These are phyloP conservation scores for Aphanomyces invadans DNA, from an alignment of 352 stramenopile genomes.

Conservation along the genomic window DNA sequence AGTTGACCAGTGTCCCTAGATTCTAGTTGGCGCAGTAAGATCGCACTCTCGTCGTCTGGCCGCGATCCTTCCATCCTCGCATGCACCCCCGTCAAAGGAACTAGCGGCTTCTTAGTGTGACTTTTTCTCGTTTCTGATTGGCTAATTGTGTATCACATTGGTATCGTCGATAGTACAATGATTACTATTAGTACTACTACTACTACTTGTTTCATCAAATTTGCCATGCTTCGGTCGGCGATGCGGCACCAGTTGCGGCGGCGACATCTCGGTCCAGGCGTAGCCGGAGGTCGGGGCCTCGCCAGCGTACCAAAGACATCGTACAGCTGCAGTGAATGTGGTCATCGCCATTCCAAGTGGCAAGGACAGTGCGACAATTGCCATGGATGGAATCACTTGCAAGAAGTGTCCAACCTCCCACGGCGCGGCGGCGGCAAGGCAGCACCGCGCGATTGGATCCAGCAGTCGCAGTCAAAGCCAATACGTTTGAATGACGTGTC, in stretches of 20 bases:
- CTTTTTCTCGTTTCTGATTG: background rate
- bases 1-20: constrained; percentile 83
- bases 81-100: background rate
- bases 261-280: background rate
- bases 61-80: background rate
- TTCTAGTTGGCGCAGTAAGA: constrained; percentile 49
- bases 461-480: constrained; percentile 37
- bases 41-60: background rate
- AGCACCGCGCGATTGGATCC: constrained; percentile 31
- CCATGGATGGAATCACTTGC: constrained; percentile 85
- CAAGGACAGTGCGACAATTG: constrained; percentile 83
- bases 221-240: background rate
- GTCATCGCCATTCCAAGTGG: constrained; percentile 71
- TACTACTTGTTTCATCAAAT: background rate
- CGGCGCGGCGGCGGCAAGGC: constrained; percentile 35
- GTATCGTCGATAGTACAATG: no score
- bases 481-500: constrained; percentile 65
- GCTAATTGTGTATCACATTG: no score
- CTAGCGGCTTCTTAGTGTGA: background rate
- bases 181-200: background rate
- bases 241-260: background rate
- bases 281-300: background rate
- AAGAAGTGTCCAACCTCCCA: constrained; percentile 51
- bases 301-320: background rate
- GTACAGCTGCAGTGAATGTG: constrained; percentile 51